Conservation (phyloP, 768 basidiomycete genomes). For the Rubroboletus pulcherrimus region DNA sequence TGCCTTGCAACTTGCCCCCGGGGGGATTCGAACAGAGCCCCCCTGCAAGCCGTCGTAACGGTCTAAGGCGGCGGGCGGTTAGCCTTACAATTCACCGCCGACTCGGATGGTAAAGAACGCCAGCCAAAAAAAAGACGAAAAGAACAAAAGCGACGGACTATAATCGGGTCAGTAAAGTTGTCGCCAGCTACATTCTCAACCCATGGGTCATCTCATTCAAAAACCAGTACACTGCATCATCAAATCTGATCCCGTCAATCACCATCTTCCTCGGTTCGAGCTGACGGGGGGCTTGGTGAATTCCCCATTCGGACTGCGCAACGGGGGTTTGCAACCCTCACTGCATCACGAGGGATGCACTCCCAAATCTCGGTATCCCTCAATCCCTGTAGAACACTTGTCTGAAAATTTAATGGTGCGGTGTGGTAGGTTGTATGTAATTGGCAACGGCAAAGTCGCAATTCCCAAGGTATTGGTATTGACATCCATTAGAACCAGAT, state of each 20-base stretch:
- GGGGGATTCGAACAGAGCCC: no score
- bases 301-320: neutral
- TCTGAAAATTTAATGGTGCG: neutral
- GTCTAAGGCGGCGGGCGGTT: no score
- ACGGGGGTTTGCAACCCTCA: neutral
- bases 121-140: no score
- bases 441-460: no score
- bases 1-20: no score
- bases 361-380: neutral
- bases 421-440: no score
- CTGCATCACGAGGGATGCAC: neutral
- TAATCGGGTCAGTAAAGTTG: neutral
- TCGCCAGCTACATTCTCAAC: neutral
- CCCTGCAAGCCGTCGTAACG: no score
- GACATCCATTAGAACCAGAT: neutral
- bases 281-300: neutral
- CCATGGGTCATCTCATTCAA: neutral
- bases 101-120: neutral
- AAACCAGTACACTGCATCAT: neutral
- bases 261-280: neutral
- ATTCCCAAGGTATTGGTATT: no score
- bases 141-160: neutral
- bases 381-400: neutral
- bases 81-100: no score
- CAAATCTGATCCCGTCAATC: neutral